Conservation (phyloP, 1,139 yeast genomes). For the Arxiozyma telluris region DNA sequence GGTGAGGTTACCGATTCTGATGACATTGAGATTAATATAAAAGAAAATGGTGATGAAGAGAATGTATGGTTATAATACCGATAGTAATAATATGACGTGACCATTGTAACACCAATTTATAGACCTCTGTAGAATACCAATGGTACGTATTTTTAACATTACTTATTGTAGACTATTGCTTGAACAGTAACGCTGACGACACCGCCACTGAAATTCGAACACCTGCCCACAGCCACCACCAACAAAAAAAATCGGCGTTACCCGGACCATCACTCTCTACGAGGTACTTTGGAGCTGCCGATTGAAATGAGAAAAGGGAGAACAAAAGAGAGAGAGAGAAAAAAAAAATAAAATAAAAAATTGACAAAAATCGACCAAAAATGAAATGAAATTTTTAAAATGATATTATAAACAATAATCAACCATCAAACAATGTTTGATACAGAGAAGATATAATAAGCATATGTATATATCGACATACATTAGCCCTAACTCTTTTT, state of each 20-base stretch:
- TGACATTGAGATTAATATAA: slow-evolving; percentile 8
- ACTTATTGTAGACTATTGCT: no score
- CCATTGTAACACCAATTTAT: neutral
- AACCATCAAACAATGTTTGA: neutral
- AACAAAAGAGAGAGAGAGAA: neutral
- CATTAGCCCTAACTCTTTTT: neutral
- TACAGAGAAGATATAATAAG: no score
- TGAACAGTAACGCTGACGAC: neutral
- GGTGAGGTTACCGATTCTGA: slow-evolving; percentile 1
- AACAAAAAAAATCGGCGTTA: neutral
- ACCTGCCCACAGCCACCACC: neutral
- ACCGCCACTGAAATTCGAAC: neutral
- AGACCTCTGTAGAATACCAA: neutral
- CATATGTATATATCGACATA: neutral
- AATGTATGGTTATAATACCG: neutral
- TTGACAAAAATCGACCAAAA: no score
- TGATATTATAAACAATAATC: neutral
- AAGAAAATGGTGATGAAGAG: neutral
- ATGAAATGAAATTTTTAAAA: neutral
- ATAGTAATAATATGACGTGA: no score
- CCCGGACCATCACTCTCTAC: neutral
- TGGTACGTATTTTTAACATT: no score
- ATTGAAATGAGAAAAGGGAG: neutral
- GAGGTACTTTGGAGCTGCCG: neutral
- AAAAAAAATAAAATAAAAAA: no score